Evolutionary conservation across 768 basidiomycete species (phyloP), one percentile per base, ranked within the genome.

Genomic region (Boletus vermiculosoides): DNA sequence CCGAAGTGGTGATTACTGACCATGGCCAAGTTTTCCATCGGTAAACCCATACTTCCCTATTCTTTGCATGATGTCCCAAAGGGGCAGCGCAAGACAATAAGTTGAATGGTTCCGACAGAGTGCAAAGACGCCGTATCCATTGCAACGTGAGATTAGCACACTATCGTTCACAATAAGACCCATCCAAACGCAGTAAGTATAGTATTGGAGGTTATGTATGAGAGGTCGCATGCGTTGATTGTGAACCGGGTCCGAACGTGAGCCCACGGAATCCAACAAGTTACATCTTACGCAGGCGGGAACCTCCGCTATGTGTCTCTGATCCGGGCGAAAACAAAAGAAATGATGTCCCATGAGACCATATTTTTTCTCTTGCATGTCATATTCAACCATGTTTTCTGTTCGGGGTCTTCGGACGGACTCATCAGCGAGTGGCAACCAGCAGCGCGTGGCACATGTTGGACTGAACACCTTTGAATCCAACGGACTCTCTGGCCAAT

Each of bases 21-120:
- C 33, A 13, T 15, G 51, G 50, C 22, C 42, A 25, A 28, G 5
- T 28, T 5, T 46, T 44, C n/a, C 52, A 10, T 54, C 46, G 25
- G 44, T 23, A 44, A 54, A 22, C 16, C 15, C 25, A 45, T 52
- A 9, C 25, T 18, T n/a, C 40, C 12, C 45, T 13, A 18, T 15
- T 34, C 15, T 25, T 23, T 40, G 40, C 31, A 41, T 20, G 12
- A 50, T 30, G 4, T 40, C 58, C 45, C 16, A 30, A 62, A 50
- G n/a, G 12, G 48, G 63, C 5, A 58, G 40, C 18, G 12, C 56
- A 39, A 42, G 34, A 69, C 67, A 69, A 69, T 69, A 69, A 61
- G 57, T 50, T 13, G 42, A 5, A 18, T 34, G 0, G 11, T n/a
- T 25, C n/a, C 15, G 16, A 34, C 23, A 28, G 11, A n/a, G 9